Evolutionary conservation across 148 eudicot species (phyloP).

Genomic region (Vaccinium vitisidaea): DNA sequence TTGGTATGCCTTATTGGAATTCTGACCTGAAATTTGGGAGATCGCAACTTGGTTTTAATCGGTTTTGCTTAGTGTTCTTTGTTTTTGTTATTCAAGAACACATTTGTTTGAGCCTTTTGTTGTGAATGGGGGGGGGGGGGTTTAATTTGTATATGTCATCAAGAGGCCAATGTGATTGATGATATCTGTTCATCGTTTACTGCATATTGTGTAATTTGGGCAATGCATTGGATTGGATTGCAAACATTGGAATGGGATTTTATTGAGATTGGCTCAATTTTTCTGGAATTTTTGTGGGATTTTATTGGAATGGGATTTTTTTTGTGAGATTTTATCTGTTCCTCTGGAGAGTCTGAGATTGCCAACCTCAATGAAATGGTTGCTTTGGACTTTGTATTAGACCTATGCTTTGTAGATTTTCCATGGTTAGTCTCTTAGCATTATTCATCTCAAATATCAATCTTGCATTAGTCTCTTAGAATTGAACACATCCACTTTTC

Average conservation of each 20-base stretch:
- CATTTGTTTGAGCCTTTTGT: neutral
- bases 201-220: neutral
- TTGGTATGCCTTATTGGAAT: constrained; percentile 3
- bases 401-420: neutral
- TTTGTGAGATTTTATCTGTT: too few relatives aligned
- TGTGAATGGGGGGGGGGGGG: neutral
- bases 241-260: neutral
- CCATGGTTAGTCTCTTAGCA: neutral
- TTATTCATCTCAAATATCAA: neutral
- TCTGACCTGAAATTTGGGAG: neutral
- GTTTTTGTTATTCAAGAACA: too few relatives aligned
- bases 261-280: neutral
- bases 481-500: neutral
- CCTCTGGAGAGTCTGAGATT: neutral
- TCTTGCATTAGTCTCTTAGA: neutral
- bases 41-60: neutral
- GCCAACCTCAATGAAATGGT: neutral
- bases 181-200: constrained; percentile 15
- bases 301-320: too few relatives aligned
- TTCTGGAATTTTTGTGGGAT: neutral
- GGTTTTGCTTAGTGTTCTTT: neutral
- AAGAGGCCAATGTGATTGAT: neutral
- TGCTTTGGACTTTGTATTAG: neutral
- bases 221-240: neutral
- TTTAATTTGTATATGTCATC: neutral